Evolutionary conservation across 1,284 basidiomycete species (phyloP), one percentile per base, ranked within the genome.

Genomic region (Trichosporon inkin): DNA sequence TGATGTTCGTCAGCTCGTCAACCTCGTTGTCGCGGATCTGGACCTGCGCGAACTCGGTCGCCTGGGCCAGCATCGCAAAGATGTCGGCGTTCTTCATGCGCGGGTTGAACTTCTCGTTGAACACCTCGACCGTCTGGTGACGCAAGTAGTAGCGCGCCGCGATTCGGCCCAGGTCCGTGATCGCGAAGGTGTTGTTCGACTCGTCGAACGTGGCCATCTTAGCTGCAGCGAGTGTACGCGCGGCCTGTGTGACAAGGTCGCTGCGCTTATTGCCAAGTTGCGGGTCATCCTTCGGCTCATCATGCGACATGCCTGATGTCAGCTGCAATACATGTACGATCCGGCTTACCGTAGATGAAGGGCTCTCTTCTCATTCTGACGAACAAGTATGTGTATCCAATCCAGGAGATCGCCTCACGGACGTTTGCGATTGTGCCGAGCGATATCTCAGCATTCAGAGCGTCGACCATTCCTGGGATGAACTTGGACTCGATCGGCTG

Each of bases 401-500:
- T 82, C 97, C 96, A 99, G 61, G 88, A 87, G 7, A 97, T 86
- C 14, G 88, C 96, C 73, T 99, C 96, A 57, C 83, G 80, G 20
- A 89, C 83, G 65, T 86, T 96, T 2, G 90, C 84, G 11, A 99
- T 96, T 0, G 96, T 98, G 1, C 96, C 96, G 0, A 99, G 83
- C 2, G 94, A 84, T 55, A 99, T 89, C 73, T 99, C 96, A 7
- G 94, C 96, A 71, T 99, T 99, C 67, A 99, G 82, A 4, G 94
- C 84, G 74, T 99, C 94, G 54, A 90, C 83, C 78, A 99, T 86
- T 1, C 96, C 94, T 13, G 82, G 82, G 49, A 85, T 85, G 76
- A 99, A 96, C 91, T 89, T 90, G 10, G 95, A 99, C 80, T 99
- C 96, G 62, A 99, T 99, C 0, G 96, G 91, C 72, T 92, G 89